Evolutionary conservation across 345 rosid species (phyloP), one percentile per base, ranked within the genome.

Genomic region (Orychophragmus violaceus): DNA sequence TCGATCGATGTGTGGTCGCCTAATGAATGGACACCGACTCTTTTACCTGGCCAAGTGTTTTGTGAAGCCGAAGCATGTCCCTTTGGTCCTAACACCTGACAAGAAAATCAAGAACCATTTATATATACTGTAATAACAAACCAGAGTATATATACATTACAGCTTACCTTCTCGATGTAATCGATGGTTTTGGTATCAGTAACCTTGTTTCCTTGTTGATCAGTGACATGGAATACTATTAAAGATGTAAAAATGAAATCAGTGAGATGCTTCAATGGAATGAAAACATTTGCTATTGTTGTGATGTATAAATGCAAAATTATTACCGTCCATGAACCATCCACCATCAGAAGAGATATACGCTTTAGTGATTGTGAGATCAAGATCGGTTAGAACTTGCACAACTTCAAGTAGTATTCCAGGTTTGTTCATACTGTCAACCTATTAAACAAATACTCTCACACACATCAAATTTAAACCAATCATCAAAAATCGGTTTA

Each of bases 311-410:
- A 7, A 48, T 22, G 46, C 44, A 49, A 69, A 13, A 48, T 11
- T 21, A 29, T 11, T 85, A 93, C 94, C 93, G 24, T 93, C 98
- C 98, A 93, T 90, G 82, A 90, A 88, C 98, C 98, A 93, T 73
- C 96, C 96, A 6, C 98, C 97, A 73, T 93, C 98, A 13, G 98
- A 90, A 69, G 98, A 93, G 69, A 93, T 80, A 78, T 90, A 90
- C 21, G 98, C 98, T 72, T 93, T 93, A 51, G 87, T 81, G 78
- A 93, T 88, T n/a, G 79, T 84, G 63, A 93, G 87, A 81, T 93
- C 89, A 9, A 90, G 84, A 76, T 93, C 98, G 0, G 92, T 74
- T 9, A 93, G 80, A n/a, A 88, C 79, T 79, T 93, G 96, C 51
- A 93, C 98, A 32, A 86, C 98, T 86, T 90, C 98, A 19, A 93